Conservation (phyloP, 2,329 filamentous ascomycete genomes). For the Alternaria burnsii region DNA sequence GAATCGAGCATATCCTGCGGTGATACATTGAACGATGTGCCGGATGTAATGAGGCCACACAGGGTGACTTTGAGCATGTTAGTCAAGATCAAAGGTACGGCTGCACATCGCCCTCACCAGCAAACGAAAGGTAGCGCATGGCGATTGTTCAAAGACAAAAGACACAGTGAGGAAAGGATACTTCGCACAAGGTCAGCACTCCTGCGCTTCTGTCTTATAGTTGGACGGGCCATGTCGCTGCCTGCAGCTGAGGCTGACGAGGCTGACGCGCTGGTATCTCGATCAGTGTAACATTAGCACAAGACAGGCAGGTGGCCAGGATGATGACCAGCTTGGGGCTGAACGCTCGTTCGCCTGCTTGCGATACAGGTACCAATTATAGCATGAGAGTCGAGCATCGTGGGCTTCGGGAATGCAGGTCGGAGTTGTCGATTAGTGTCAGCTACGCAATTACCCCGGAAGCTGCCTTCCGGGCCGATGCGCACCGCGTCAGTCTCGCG, state of each 20-base stretch:
- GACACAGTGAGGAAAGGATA: background rate
- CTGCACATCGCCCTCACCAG: conserved; percentile 5
- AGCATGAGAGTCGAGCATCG: background rate
- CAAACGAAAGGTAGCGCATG: conserved; percentile 12
- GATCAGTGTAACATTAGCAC: conserved; percentile 6
- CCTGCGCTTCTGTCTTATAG: conserved; percentile 6
- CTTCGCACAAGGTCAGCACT: background rate
- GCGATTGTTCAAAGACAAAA: background rate
- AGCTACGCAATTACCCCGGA: background rate
- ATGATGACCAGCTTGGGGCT: background rate
- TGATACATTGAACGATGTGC: conserved; percentile 6
- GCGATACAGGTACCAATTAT: background rate
- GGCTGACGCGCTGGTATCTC: conserved; percentile 13
- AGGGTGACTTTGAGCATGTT: conserved; percentile 4
- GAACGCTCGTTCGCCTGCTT: background rate
- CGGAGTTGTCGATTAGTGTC: conserved; percentile 5
- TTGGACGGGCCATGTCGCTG: conserved; percentile 1
- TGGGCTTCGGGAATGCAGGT: background rate
- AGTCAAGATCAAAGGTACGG: background rate
- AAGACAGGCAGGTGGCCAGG: conserved; percentile 6
- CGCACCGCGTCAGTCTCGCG: conserved; percentile 2
- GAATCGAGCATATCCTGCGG: conserved; percentile 12
- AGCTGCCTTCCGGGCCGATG: background rate
- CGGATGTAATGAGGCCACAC: conserved; percentile 7
- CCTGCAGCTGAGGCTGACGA: conserved; percentile 13